Evolutionary conservation across 2,329 filamentous ascomycete genomes (phyloP), one percentile per base, ranked within the genome.

Genomic region (Penicillium sp.): DNA sequence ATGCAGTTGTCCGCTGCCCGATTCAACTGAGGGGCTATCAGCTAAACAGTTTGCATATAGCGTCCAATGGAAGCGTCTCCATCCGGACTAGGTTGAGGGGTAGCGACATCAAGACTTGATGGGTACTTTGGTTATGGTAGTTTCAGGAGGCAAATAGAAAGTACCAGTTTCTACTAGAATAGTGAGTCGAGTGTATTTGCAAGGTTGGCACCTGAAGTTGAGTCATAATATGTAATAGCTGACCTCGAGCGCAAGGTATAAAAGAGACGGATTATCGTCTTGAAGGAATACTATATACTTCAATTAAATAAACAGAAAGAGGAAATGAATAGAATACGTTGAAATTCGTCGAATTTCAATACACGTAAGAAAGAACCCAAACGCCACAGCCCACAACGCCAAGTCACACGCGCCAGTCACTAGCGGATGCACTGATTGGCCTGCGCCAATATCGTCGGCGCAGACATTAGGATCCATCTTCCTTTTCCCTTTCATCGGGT

Each of bases 31-130:
- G 44, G 60, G 54, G 53, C 45, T 49, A 55, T 57, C 50, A 56
- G 54, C 61, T 33, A 57, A 58, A 51, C 57, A 49, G 51, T 57
- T 49, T 58, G 53, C 43, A 59, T 55, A 33, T 62, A 47, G 54
- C 42, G 48, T 53, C 36, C 35, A 55, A 54, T 45, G 50, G 33
- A 42, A 61, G 36, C 31, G 48, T 65, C 63, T 66, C 58, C 63
- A 66, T 66, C 58, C 47, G 60, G 64, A 55, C 63, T 66, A 64
- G 64, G 59, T 50, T 66, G 63, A 66, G 63, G 63, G 63, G 64
- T 66, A 61, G 56, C n/a, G 21, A 29, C n/a, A 33, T 66, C 57
- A 56, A 33, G 25, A 27, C 23, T 31, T 49, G 25, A 31, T 47
- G 39, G 39, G 53, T 55, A 52, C 41, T 44, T 51, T 39, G 21